Evolutionary conservation across 306 rosid genomes (phyloP), one percentile per base, ranked within the genome.

Genomic region (Cicer arietinum): DNA sequence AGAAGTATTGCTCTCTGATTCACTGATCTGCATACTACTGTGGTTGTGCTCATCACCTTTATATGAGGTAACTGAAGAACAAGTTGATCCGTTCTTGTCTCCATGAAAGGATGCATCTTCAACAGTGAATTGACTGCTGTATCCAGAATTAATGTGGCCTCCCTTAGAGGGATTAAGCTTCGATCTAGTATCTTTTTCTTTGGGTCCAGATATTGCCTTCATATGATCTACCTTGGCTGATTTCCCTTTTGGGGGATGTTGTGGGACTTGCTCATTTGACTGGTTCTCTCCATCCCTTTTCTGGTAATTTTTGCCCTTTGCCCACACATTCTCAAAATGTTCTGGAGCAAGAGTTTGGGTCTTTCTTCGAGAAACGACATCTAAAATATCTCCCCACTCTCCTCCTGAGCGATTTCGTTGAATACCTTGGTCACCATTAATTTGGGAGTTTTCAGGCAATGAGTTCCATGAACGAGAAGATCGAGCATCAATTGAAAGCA

Each of bases 361-460:
- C 89, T 95, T 92, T 83, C 99, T 89, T 60, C 82, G 89, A 81
- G 99, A 92, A 50, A 95, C 52, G 54, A 83, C 79, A 80, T 95
- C 99, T 78, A 95, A 82, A 85, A 89, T 89, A 72, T 92, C 88
- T 71, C 99, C 97, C 98, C 97, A 95, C 86, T 92, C 98, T 86
- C 90, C 95, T 75, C 93, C 89, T 2, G 92, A 83, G 75, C 14
- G 79, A 62, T 81, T 72, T 41, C 13, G 84, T 51, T 89, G 90
- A 84, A 71, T 42, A 70, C 68, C 84, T 60, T 80, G 85, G 62
- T 83, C 96, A 22, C 83, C 85, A 85, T 48, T 72, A 70, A 54
- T 60, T 74, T 85, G 86, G 77, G 96, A 77, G 43, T 86, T 84
- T 47, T 37, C 25, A 54, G 86, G 87, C 82, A 84, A 44, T 14